A percentile compares a stretch with the other conserved stretches of the same genome.
Evolutionary conservation across 1,139 yeast species (phyloP).

Genomic region (Yamadazyma diddensiae): DNA sequence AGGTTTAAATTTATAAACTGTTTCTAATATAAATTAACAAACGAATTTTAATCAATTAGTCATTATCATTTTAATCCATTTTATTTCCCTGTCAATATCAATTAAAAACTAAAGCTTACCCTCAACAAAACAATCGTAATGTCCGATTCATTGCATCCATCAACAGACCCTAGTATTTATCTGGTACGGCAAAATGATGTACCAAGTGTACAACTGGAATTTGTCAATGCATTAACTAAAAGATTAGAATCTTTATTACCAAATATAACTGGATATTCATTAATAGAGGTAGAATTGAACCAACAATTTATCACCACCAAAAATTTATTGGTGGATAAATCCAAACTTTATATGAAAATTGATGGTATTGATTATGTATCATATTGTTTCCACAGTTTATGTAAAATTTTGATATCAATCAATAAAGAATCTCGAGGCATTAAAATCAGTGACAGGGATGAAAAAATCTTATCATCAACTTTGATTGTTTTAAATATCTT

Average conservation of each 20-base stretch:
- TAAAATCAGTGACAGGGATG: constrained; percentile 31
- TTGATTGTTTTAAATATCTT: constrained; percentile 33
- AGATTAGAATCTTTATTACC: constrained; percentile 38
- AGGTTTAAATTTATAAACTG: too few species aligned
- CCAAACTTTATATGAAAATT: constrained; percentile 11
- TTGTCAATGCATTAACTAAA: constrained; percentile 21
- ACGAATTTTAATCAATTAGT: too few species aligned
- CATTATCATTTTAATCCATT: too few species aligned
- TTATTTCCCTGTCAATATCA: too few species aligned
- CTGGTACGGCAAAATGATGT: too few species aligned
- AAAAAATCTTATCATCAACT: constrained; percentile 31
- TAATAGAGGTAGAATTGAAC: constrained; percentile 45
- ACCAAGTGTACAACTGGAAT: constrained; percentile 11
- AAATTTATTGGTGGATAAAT: constrained; percentile 25
- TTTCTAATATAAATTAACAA: too few species aligned
- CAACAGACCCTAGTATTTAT: too few species aligned
- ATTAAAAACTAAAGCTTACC: too few species aligned
- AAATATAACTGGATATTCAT: constrained; percentile 35
- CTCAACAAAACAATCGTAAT: too few species aligned
- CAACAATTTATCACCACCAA: constrained; percentile 37
- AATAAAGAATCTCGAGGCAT: constrained; percentile 26
- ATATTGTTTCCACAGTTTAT: constrained; percentile 21
- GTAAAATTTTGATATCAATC: constrained; percentile 18
- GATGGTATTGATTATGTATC: constrained; percentile 14
- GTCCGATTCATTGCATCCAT: too few species aligned